Conservation (phyloP, 441 rosid species). For the Adansonia gregorii region DNA sequence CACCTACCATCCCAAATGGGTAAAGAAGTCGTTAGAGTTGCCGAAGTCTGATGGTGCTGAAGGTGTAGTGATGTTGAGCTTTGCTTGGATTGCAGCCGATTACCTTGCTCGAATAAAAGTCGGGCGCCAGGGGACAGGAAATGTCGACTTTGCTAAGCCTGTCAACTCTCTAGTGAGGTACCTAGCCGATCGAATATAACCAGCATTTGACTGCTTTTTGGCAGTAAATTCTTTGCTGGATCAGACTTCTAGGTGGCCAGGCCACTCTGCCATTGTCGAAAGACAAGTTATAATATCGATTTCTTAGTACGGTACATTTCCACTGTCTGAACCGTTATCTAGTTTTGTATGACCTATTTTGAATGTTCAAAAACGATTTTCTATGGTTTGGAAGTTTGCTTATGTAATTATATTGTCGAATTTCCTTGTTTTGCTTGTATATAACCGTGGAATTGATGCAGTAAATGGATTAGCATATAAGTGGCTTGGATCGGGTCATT, state of each 20-base stretch:
- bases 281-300: not conserved
- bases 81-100: conserved; percentile 91
- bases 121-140: conserved; percentile 37
- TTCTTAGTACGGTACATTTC: not conserved
- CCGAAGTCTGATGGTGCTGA: conserved; percentile 43
- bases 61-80: conserved; percentile 60
- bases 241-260: conserved; percentile 47
- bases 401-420: not conserved
- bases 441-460: not conserved
- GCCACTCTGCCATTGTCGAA: conserved; percentile 77
- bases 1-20: conserved; percentile 76
- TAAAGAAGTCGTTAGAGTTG: conserved; percentile 55
- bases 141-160: conserved; percentile 55
- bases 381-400: conserved; percentile 8
- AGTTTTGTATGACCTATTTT: not conserved
- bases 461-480: not conserved
- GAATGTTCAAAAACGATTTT: not conserved
- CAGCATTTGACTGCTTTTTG: conserved; percentile 28
- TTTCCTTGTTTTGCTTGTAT: not conserved
- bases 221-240: not conserved
- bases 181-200: conserved; percentile 58
- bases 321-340: not conserved
- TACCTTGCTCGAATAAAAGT: conserved; percentile 84
- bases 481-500: too few relatives aligned
- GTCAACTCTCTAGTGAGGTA: conserved; percentile 62